phyloP scores from a whole-genome alignment of 1,139 yeast species.

The Blastobotrys arbuscula region DNA sequence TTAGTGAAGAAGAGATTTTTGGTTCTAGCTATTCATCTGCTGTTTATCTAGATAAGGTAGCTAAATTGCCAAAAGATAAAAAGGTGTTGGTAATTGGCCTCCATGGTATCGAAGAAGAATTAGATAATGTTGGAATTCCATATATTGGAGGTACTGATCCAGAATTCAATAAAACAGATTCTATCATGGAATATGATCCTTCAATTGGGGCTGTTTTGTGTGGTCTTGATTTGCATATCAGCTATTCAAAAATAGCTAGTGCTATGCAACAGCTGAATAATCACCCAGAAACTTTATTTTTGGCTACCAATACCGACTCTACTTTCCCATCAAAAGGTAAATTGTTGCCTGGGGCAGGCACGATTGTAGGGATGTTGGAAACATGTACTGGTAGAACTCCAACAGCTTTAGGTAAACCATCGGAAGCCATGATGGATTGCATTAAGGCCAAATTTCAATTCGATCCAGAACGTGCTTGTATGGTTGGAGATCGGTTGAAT shows the following conservation, averaged over 20 bases:
- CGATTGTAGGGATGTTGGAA: conserved; percentile 76
- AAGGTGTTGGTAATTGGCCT: conserved; percentile 89
- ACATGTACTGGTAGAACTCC: conserved; percentile 72
- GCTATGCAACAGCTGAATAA: conserved; percentile 76
- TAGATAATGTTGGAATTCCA: conserved; percentile 58
- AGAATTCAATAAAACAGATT: conserved; percentile 15
- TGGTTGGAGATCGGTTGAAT: conserved; percentile 94
- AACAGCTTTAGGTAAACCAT: conserved; percentile 86
- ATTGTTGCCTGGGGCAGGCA: conserved; percentile 91
- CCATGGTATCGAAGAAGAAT: conserved; percentile 70
- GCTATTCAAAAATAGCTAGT: conserved; percentile 73
- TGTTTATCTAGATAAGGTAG: conserved; percentile 70
- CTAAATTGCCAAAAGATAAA: conserved; percentile 62
- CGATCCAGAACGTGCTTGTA: conserved; percentile 62
- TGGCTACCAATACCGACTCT: conserved; percentile 94
- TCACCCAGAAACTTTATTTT: conserved; percentile 56
- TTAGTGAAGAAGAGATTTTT: conserved; percentile 69
- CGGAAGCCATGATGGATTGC: conserved; percentile 83
- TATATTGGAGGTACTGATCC: conserved; percentile 70
- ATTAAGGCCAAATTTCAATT: conserved; percentile 63
- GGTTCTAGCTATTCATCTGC: conserved; percentile 93
- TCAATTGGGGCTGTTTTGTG: conserved; percentile 83
- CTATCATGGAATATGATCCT: conserved; percentile 50
- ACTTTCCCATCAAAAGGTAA: conserved; percentile 88
- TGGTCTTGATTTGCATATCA: conserved; percentile 71